Evolutionary conservation across 164 flowering plant genomes (phyloP), one percentile per base, ranked within the genome.

Genomic region (Chimonanthus praecox): DNA sequence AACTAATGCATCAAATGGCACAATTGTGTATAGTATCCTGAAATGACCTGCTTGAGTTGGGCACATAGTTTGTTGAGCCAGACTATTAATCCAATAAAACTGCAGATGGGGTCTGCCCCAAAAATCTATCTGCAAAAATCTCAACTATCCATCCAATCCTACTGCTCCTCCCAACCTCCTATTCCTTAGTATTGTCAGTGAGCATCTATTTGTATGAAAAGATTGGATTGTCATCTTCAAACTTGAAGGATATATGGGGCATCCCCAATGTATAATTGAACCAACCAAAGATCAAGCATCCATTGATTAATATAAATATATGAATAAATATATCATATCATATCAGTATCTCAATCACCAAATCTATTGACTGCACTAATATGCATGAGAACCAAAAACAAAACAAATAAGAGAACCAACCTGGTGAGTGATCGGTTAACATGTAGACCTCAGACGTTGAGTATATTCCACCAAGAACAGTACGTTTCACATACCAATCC

Each of bases 401-500:
- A 33, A 33, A 33, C 33, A 33, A 33, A 33, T 33, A 46, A 64
- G 48, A 68, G 70, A 70, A 74, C 68, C 10, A 74, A 95, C 98
- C 99, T 85, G 94, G 90, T 60, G 99, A 94, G 20, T 78, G 88
- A 83, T 96, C 98, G 48, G 97, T 87, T 74, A 96, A 82, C 99
- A 96, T 94, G 84, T 90, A 96, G 66, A 96, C 80, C 85, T 96
- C 99, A 20, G 99, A 82, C 4, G 98, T 77, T 5, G 97, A 94
- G 83, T 93, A 96, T 80, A 96, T 83, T 67, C 95, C 99, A 66
- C 97, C 99, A 65, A 96, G 90, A 18, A 89, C 79, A 11, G 98
- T 90, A 71, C 98, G 97, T 82, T 94, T 96, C 72, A 87, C 84
- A 79, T 94, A 91, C 98, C 97, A 96, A 70, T 94, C 97, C 75